Conservation (phyloP, 163 green algal species). For the Coccomyxa subellipsoidea region DNA sequence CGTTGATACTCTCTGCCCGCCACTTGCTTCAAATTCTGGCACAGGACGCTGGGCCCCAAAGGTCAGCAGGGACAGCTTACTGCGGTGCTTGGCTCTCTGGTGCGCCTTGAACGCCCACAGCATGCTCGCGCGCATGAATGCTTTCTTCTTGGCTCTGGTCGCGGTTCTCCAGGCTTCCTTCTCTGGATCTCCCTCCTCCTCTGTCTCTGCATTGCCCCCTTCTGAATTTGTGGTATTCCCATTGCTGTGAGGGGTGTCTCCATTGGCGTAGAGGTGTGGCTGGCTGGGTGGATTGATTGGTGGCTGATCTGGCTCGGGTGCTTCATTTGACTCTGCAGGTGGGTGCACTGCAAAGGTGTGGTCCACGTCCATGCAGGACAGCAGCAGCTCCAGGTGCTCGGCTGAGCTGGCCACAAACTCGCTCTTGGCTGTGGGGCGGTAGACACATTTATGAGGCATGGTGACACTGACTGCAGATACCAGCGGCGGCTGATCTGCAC, state of each 20-base stretch:
- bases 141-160: neutral
- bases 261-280: neutral
- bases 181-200: neutral
- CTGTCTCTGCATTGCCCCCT: neutral
- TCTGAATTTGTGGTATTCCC: neutral
- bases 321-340: neutral
- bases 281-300: neutral
- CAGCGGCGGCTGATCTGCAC: neutral
- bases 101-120: conserved; percentile 16
- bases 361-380: neutral
- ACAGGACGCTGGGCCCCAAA: neutral
- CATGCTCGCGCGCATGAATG: conserved; percentile 22
- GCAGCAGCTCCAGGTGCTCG: conserved; percentile 10
- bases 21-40: neutral
- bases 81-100: neutral
- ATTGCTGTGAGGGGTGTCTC: neutral
- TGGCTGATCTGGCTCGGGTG: neutral
- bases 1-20: neutral
- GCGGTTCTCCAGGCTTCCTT: neutral
- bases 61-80: conserved; percentile 10
- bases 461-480: neutral
- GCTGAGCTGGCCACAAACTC: neutral
- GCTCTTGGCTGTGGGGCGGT: neutral
- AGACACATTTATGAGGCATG: neutral
- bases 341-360: neutral